These are phyloP conservation scores for Solanum dulcamara DNA, from an alignment of 257 asterid species.

Conservation along the genomic window DNA sequence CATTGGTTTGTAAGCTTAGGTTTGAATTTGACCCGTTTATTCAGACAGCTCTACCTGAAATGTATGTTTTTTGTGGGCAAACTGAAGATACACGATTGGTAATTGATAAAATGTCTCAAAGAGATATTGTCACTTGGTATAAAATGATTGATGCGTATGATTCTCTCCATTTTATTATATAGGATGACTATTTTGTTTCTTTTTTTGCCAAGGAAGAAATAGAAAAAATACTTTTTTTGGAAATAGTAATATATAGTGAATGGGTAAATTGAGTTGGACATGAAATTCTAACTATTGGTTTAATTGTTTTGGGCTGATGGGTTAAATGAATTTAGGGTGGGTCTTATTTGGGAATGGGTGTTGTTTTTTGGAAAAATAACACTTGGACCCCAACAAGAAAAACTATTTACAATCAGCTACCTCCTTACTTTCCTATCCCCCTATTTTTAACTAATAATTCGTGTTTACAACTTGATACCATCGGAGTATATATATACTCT, in stretches of 20 bases:
- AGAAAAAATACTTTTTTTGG: background rate
- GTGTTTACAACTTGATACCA: too few relatives aligned
- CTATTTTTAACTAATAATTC: too few relatives aligned
- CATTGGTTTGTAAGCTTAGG: conserved; percentile 42
- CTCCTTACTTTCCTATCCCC: too few relatives aligned
- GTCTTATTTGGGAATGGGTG: too few relatives aligned
- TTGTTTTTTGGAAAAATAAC: too few relatives aligned
- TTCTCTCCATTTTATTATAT: background rate
- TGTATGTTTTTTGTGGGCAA: conserved; percentile 46
- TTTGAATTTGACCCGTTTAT: conserved; percentile 48
- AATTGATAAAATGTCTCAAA: conserved; percentile 67
- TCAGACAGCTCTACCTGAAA: conserved; percentile 54
- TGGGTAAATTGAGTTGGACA: too few relatives aligned
- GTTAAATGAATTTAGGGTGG: too few relatives aligned
- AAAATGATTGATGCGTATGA: conserved; percentile 63
- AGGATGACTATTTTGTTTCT: background rate
- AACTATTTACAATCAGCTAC: too few relatives aligned
- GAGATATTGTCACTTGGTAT: conserved; percentile 61
- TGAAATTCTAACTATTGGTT: too few relatives aligned
- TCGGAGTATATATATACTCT: too few relatives aligned
- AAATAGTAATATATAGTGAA: background rate
- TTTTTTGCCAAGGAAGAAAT: background rate
- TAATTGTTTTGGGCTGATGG: too few relatives aligned
- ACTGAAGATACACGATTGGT: conserved; percentile 44
- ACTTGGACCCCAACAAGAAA: too few relatives aligned